These are phyloP conservation scores for Tricholoma bakamatsutake DNA, from an alignment of 768 basidiomycete species.

Conservation along the genomic window DNA sequence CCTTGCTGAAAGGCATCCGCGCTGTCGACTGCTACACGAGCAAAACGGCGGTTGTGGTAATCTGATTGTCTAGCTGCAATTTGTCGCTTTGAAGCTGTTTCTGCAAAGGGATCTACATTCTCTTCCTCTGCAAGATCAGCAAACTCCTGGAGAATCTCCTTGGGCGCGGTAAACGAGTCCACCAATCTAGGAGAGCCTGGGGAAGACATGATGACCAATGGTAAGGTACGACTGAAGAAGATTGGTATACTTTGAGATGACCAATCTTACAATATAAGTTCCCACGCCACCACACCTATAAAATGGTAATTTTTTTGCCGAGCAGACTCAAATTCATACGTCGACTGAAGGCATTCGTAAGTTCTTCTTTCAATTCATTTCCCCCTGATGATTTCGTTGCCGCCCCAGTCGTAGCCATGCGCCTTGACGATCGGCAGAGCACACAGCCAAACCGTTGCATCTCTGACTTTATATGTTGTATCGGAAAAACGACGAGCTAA, in stretches of 20 bases:
- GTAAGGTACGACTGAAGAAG: conserved; percentile 3
- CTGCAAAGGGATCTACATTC: conserved; percentile 85
- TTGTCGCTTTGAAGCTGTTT: conserved; percentile 89
- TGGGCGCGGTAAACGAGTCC: conserved; percentile 90
- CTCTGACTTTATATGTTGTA: conserved; percentile 37
- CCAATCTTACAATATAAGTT: conserved; percentile 20
- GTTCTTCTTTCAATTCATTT: conserved; percentile 16
- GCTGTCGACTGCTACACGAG: conserved; percentile 75
- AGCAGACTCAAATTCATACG: not conserved
- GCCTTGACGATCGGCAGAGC: conserved; percentile 65
- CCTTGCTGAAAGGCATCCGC: conserved; percentile 69
- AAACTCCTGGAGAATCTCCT: conserved; percentile 92
- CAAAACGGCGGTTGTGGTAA: conserved; percentile 91
- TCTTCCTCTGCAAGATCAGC: conserved; percentile 92
- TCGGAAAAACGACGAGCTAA: not conserved
- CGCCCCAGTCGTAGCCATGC: conserved; percentile 68
- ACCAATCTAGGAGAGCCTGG: conserved; percentile 66
- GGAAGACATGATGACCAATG: conserved; percentile 46
- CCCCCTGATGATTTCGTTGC: conserved; percentile 58
- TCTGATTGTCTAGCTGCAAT: conserved; percentile 91
- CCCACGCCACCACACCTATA: conserved; percentile 24
- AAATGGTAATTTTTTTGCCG: conserved; percentile 18
- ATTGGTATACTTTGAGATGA: conserved; percentile 16
- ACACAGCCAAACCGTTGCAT: conserved; percentile 65
- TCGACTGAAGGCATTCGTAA: conserved; percentile 17